Evolutionary conservation across 805 yeast genomes (phyloP), one percentile per base, ranked within the genome.

Genomic region (Ogataea paraovalis): DNA sequence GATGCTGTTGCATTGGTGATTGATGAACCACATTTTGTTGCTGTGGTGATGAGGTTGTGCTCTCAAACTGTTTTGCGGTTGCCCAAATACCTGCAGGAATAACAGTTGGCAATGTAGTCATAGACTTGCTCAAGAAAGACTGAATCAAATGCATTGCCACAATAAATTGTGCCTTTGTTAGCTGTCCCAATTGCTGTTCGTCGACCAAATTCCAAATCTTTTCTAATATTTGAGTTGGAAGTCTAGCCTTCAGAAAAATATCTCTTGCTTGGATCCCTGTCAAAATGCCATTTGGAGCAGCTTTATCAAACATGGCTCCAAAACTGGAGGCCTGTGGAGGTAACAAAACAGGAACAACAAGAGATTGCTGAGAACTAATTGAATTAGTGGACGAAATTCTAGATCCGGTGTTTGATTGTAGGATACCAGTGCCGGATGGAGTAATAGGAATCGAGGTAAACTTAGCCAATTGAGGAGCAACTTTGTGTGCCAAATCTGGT

Each of bases 111-210:
- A 61, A 53, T 9, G 51, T 52, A 7, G 87, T 83, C 58, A 89
- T 70, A 43, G 80, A 78, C 43, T 75, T 76, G 58, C 80, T 78
- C 59, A 89, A 72, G 28, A 85, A 70, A 55, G 89, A 83, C 66
- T 92, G 97, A 53, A 94, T 88, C 62, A 94, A 75, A 67, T 87
- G 96, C 99, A 94, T 92, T 7, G 98, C 97, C 58, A 92, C 79
- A 40, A 88, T 79, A 58, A 94, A 94, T 62, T 88, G 91, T 14
- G 82, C 75, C 60, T 82, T 78, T 47, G 78, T 74, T 57, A 94
- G 78, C 47, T 78, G 73, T 4, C 99, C 99, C 1, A 78, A 68
- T 56, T 82, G 82, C 45, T 78, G 76, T 51, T 82, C 80, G 64
- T 94, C 99, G 39, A 87, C 94, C 48, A 92, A 72, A 45, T 78